Base-by-base conservation (phyloP, 805 yeast genomes). In the Candida tammaniensis region DNA sequence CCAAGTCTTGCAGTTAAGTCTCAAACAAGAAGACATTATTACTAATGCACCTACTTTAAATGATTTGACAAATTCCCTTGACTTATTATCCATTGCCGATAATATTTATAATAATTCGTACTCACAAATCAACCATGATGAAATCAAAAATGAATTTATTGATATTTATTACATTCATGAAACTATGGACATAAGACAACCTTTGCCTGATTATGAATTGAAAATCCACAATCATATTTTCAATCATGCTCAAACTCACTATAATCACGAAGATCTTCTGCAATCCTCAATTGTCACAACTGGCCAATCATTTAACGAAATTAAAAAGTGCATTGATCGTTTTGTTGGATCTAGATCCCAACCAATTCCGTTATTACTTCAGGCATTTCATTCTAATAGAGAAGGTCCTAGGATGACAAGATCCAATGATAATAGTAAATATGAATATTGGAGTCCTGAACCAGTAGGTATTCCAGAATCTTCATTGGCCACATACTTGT, bases 311-410 rank as follows among this genome's bases (percentile, higher is more conserved):
- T n/a, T n/a, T 20, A 47, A 48, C 29, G 33, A 42, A 24, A 30
- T 48, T 13, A 34, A 46, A 30, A 20, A 33, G 2, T 30, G 32
- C 7, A 32, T 38, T 3, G 39, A 39, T 8, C 45, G 44, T 2
- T 64, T 62, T 36, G 37, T 62, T 5, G 59, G 59, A 2, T 61
- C 71, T 1, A 46, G 71, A 30, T 52, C 66, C 4, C 61, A 55
- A 37, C 61, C 59, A 18, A 20, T 53, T 9, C 65, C 70, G 1
- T 51, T 54, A 35, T 47, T 49, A 23, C 16, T 59, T 2, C 55
- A 48, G 32, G 67, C 59, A 1, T 43, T 55, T 10, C 47, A 36
- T 4, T 31, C 35, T 5, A 38, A 40, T 4, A 42, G 67, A 34
- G 37, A 31, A 13, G 27, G 16, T 19, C 32, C 31, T 16, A 42